A percentile compares a stretch with the other conserved stretches of the same genome.
Evolutionary conservation across 768 basidiomycete genomes (phyloP).

Genomic region (Leccinum aurantiacum): DNA sequence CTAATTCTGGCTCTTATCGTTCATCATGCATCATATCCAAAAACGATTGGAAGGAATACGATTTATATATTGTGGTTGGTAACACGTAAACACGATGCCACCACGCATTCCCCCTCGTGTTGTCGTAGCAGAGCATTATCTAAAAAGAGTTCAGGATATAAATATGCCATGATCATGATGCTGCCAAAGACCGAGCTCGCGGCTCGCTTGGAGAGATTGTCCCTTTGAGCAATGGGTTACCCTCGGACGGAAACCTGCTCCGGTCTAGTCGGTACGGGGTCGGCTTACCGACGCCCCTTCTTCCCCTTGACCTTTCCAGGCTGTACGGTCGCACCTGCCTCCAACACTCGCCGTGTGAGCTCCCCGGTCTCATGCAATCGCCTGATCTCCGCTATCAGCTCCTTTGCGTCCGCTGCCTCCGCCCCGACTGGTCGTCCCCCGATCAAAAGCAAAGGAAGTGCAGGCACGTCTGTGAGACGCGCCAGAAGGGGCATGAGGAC

Average conservation of each 20-base stretch:
- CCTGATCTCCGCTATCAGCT: constrained; percentile 48
- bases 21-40: background rate
- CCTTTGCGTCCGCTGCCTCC: constrained; percentile 9
- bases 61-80: background rate
- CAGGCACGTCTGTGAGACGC: constrained; percentile 54
- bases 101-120: background rate
- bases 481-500: constrained; percentile 61
- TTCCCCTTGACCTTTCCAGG: constrained; percentile 55
- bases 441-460: constrained; percentile 68
- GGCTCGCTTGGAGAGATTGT: background rate
- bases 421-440: constrained; percentile 60
- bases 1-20: constrained; percentile 1
- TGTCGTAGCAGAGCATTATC: constrained; percentile 10
- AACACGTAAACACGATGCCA: background rate
- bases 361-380: constrained; percentile 50
- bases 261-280: constrained; percentile 3
- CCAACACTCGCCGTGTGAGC: constrained; percentile 47
- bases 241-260: constrained; percentile 8
- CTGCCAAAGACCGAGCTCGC: background rate
- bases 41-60: background rate
- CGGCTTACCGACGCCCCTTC: constrained; percentile 29
- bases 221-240: background rate
- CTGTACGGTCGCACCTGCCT: constrained; percentile 59
- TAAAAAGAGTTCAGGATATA: constrained; percentile 6
- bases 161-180: background rate